Evolutionary conservation across 2,329 filamentous ascomycete genomes (phyloP).

Genomic region (Xylaria sp.): DNA sequence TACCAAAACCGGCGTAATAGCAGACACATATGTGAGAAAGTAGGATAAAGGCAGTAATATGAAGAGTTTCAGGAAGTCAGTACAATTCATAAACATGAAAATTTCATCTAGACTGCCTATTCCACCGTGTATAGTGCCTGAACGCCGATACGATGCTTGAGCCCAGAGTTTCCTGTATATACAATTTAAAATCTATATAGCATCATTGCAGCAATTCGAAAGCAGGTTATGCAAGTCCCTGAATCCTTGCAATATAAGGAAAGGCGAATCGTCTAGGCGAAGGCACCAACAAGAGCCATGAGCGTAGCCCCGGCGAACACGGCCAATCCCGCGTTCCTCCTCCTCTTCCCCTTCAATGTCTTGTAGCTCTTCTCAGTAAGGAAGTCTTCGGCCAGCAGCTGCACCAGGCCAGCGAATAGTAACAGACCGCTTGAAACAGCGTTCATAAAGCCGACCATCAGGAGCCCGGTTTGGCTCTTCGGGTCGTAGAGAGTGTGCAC

Average conservation of each 20-base stretch:
- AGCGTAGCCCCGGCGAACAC: slow-evolving; percentile 72
- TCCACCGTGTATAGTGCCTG: slow-evolving; percentile 7
- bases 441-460: slow-evolving; percentile 90
- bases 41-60: neutral
- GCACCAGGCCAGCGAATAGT: slow-evolving; percentile 84
- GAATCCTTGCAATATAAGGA: slow-evolving; percentile 4
- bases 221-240: slow-evolving; percentile 12
- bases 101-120: slow-evolving; percentile 18
- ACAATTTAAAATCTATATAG: slow-evolving; percentile 16
- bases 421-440: slow-evolving; percentile 83
- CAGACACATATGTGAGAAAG: too few species aligned
- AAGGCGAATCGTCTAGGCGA: slow-evolving; percentile 61
- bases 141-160: slow-evolving; percentile 37
- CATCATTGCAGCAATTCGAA: slow-evolving; percentile 15
- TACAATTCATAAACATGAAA: slow-evolving; percentile 25
- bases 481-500: slow-evolving; percentile 86
- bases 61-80: neutral
- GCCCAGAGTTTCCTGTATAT: slow-evolving; percentile 31
- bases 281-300: slow-evolving; percentile 79
- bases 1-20: slow-evolving; percentile 47
- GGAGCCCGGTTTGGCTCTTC: slow-evolving; percentile 76
- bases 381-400: slow-evolving; percentile 87
- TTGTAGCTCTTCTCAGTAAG: slow-evolving; percentile 79
- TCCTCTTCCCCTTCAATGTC: slow-evolving; percentile 68
- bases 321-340: slow-evolving; percentile 70